A percentile compares a stretch with the other conserved stretches of the same genome.
These are phyloP conservation scores for Camellia oleifera DNA, from an alignment of 179 eudicot species.

Conservation along the genomic window DNA sequence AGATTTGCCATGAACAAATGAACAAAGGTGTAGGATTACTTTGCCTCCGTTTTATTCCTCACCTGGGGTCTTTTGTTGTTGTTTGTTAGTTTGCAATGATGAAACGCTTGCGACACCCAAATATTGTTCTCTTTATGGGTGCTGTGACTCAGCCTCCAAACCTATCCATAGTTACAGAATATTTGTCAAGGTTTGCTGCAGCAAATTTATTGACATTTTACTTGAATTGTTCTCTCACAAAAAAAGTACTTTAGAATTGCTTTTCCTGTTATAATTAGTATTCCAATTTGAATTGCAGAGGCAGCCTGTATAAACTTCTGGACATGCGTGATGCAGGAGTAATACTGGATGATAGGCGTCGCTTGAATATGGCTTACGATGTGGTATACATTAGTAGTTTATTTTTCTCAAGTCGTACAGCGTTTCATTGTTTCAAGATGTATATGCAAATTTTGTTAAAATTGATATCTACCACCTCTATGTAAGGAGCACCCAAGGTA, in stretches of 20 bases:
- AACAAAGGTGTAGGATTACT: background rate
- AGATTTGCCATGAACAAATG: background rate
- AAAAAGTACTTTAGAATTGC: background rate
- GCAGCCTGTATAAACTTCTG: constrained; percentile 55
- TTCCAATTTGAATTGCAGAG: constrained; percentile 37
- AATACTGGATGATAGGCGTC: constrained; percentile 46
- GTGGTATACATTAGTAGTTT: constrained; percentile 38
- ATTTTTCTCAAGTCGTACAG: background rate
- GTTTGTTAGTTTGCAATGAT: constrained; percentile 55
- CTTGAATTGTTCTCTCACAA: background rate
- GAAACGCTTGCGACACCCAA: constrained; percentile 61
- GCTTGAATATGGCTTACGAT: constrained; percentile 65
- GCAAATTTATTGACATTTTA: background rate
- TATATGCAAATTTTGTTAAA: background rate
- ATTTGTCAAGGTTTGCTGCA: constrained; percentile 46
- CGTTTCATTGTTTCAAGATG: background rate
- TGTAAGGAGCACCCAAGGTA: background rate
- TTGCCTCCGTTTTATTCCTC: background rate
- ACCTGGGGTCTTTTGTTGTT: background rate
- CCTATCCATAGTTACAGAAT: constrained; percentile 64
- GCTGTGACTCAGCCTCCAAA: constrained; percentile 65
- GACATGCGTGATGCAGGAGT: constrained; percentile 47
- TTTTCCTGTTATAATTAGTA: background rate
- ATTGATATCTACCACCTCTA: background rate
- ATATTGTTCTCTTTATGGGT: constrained; percentile 68